phyloP scores from a whole-genome alignment of 441 rosid species.

The Gossypium schwendimanii region DNA sequence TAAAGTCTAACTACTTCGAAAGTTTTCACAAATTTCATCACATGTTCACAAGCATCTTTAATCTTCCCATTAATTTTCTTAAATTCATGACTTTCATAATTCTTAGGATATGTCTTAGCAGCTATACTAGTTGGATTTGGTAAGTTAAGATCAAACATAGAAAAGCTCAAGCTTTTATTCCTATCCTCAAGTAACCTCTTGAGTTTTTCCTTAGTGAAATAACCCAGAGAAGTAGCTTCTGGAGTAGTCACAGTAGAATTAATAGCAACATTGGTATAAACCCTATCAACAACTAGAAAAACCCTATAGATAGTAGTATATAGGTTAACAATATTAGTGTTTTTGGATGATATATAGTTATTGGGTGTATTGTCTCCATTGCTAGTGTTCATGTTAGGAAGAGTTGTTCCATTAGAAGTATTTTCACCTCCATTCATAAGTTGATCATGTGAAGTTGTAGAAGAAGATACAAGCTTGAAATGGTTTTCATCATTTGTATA shows the following conservation, averaged over 20 bases:
- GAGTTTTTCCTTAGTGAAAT: neutral
- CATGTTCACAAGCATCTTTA: neutral
- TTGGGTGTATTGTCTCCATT: neutral
- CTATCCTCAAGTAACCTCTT: neutral
- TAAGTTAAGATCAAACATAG: too few relatives aligned
- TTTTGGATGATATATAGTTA: neutral
- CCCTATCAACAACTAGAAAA: neutral
- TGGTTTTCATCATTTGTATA: neutral
- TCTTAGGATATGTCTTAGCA: neutral
- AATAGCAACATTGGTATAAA: neutral
- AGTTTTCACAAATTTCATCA: neutral
- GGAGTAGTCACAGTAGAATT: neutral
- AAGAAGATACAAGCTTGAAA: neutral
- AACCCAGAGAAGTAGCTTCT: neutral
- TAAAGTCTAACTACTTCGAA: neutral
- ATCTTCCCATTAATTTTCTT: neutral
- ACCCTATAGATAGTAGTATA: neutral
- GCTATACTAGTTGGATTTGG: neutral
- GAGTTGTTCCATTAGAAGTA: neutral
- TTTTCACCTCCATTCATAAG: neutral
- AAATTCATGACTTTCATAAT: neutral
- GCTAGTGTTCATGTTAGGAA: neutral
- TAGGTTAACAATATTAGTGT: neutral
- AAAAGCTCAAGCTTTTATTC: neutral
- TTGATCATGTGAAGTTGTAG: neutral